phyloP scores from a whole-genome alignment of 495 filamentous ascomycete species.

The Penicillium argentinense region DNA sequence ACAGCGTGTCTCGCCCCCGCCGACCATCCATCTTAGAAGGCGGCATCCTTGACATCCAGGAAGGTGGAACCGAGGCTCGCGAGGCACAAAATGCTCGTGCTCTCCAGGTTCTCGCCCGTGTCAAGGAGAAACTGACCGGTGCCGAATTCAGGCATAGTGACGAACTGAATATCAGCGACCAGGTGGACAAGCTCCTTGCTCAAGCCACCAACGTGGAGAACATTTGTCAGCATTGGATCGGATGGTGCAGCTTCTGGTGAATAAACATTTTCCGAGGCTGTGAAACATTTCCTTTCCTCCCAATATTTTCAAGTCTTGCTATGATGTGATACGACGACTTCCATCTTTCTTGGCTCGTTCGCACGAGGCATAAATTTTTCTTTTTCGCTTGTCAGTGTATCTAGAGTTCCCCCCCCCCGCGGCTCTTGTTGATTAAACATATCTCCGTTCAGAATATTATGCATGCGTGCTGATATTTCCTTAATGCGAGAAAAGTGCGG shows the following conservation, averaged over 20 bases:
- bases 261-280: constrained; percentile 4
- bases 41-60: constrained; percentile 48
- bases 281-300: constrained; percentile 6
- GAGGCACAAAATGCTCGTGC: constrained; percentile 94
- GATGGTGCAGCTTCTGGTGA: constrained; percentile 94
- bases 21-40: constrained; percentile 52
- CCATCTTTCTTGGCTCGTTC: too few relatives aligned
- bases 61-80: constrained; percentile 51
- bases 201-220: constrained; percentile 98
- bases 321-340: constrained; percentile 23
- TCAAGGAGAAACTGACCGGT: constrained; percentile 90
- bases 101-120: constrained; percentile 87
- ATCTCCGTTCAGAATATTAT: too few relatives aligned
- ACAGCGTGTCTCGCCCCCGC: constrained; percentile 47
- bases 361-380: too few relatives aligned
- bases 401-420: too few relatives aligned
- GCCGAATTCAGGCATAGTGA: constrained; percentile 63
- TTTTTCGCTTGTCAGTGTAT: too few relatives aligned
- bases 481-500: too few relatives aligned
- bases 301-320: constrained; percentile 13
- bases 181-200: constrained; percentile 89
- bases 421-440: too few relatives aligned
- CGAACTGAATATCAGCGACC: constrained; percentile 80
- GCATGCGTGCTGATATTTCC: too few relatives aligned
- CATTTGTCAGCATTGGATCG: constrained; percentile 97